Percentiles rank a stretch among this genome's conserved stretches.
phyloP scores from a whole-genome alignment of 1,284 basidiomycete genomes.

The Athelia sp. region DNA sequence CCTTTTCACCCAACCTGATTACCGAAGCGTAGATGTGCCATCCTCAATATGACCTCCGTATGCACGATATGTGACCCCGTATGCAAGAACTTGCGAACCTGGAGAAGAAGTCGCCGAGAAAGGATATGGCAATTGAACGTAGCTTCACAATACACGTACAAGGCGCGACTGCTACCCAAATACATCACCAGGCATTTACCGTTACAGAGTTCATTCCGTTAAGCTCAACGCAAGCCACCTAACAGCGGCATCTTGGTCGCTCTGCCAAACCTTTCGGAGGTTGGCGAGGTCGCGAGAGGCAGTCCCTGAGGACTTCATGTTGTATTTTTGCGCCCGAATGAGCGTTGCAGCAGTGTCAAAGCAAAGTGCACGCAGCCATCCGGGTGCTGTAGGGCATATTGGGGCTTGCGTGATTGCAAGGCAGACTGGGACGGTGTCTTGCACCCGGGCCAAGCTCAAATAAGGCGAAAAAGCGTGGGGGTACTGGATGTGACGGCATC shows the following conservation, averaged over 20 bases:
- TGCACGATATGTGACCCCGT: no score
- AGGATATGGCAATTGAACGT: no score
- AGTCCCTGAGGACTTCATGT: background rate
- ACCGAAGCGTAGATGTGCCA: no score
- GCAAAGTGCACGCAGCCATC: background rate
- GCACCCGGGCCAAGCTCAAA: background rate
- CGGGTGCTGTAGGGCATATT: background rate
- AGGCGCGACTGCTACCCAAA: no score
- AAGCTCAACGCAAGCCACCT: background rate
- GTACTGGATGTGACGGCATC: background rate
- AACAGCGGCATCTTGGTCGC: background rate
- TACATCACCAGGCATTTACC: no score
- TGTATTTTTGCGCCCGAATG: background rate
- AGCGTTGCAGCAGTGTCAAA: background rate
- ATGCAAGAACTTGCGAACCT: no score
- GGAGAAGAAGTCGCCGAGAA: no score
- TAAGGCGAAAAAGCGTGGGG: background rate
- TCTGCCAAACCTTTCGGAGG: background rate
- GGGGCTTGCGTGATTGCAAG: background rate
- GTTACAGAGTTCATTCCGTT: no score
- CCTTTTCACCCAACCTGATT: no score
- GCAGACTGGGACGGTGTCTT: background rate
- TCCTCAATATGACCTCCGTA: no score
- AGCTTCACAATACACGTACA: no score
- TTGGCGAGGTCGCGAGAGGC: background rate